Conservation (phyloP, 345 rosid species). For the Populus euphratica region DNA sequence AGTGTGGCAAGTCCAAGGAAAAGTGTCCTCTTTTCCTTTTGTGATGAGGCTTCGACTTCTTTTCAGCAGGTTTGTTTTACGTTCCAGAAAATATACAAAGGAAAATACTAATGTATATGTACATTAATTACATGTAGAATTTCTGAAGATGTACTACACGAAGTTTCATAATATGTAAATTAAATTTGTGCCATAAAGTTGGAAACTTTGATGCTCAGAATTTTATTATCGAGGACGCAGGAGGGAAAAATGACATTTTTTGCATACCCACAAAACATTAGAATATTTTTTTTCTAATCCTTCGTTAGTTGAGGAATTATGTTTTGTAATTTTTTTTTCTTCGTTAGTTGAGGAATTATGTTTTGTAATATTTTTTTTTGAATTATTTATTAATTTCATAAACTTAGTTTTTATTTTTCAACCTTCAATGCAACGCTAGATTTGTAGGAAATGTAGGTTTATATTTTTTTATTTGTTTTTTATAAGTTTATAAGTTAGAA, state of each 20-base stretch:
- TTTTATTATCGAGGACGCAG: neutral
- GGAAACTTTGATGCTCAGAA: neutral
- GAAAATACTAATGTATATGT: neutral
- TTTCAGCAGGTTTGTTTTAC: neutral
- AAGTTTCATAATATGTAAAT: neutral
- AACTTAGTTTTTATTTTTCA: too few species aligned
- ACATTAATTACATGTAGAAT: neutral
- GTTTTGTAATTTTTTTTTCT: too few species aligned
- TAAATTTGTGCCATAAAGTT: neutral
- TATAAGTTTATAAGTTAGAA: too few species aligned
- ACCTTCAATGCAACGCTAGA: too few species aligned
- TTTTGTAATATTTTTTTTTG: too few species aligned
- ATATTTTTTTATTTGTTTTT: too few species aligned
- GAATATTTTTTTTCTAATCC: too few species aligned
- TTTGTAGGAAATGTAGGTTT: too few species aligned
- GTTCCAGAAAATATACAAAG: neutral
- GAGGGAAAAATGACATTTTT: neutral
- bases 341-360: too few species aligned
- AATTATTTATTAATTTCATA: too few species aligned
- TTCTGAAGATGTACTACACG: neutral
- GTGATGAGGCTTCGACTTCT: neutral
- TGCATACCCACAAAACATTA: too few species aligned
- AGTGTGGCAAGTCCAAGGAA: conserved; percentile 23
- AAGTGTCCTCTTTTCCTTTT: neutral
- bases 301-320: too few species aligned